Evolutionary conservation across 2,329 filamentous ascomycete species (phyloP).

Genomic region (Diaporthe citri): DNA sequence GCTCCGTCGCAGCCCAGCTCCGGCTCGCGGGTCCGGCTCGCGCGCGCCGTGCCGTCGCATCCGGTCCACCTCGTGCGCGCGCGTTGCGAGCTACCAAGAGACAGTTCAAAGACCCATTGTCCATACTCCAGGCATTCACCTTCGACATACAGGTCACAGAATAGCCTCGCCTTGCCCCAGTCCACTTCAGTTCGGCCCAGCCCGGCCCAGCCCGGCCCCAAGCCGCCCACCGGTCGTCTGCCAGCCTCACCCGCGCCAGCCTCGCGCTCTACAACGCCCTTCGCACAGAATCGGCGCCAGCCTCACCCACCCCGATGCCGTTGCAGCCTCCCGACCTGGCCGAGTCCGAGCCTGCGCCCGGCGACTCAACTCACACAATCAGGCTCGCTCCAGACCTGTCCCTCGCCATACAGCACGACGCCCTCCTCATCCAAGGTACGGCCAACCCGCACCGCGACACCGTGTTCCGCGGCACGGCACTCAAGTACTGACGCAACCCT

Average conservation of each 20-base stretch:
- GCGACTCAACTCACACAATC: slow-evolving; percentile 24
- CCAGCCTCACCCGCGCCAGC: neutral
- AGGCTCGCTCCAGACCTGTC: slow-evolving; percentile 49
- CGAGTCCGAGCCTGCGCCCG: neutral
- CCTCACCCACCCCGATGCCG: slow-evolving; percentile 21
- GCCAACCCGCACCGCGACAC: neutral
- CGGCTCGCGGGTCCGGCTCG: slow-evolving; percentile 2
- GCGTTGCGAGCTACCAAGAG: neutral
- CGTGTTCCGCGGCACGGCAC: neutral
- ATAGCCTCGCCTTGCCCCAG: neutral
- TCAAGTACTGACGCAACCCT: slow-evolving; percentile 33
- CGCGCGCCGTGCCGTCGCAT: neutral
- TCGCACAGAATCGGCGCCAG: neutral
- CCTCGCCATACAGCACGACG: slow-evolving; percentile 49
- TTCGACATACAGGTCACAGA: neutral
- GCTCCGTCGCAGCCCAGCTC: neutral
- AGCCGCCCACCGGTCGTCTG: neutral
- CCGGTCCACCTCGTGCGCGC: neutral
- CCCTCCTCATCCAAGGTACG: slow-evolving; percentile 52
- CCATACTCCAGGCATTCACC: neutral
- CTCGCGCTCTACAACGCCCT: neutral
- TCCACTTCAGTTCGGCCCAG: neutral
- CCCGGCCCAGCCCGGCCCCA: neutral
- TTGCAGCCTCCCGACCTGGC: slow-evolving; percentile 1
- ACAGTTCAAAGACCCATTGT: neutral